phyloP scores from a whole-genome alignment of 1,139 yeast species.

The Sugiyamaella neomexicana region DNA sequence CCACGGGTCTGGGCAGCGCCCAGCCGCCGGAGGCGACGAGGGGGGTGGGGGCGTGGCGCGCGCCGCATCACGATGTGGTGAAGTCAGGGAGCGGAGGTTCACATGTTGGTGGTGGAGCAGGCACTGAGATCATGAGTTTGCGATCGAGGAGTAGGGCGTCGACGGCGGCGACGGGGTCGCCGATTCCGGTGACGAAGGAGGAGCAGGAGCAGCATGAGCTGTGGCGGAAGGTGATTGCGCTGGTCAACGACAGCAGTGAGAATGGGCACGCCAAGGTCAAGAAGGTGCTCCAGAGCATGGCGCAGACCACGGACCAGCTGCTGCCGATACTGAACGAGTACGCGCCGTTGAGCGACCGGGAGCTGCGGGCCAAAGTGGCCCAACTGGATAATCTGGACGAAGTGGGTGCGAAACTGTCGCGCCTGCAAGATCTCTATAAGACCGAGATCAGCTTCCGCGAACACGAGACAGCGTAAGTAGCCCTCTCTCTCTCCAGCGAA shows the following conservation, averaged over 20 bases:
- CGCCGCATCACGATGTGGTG: background rate
- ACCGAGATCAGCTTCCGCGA: slow-evolving; percentile 15
- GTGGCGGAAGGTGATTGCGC: slow-evolving; percentile 17
- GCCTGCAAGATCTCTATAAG: slow-evolving; percentile 16
- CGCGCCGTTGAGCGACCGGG: slow-evolving; percentile 11
- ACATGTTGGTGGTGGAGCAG: too few species aligned
- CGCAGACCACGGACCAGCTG: slow-evolving; percentile 17
- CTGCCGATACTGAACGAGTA: slow-evolving; percentile 11
- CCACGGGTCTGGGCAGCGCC: too few species aligned
- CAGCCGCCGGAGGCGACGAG: too few species aligned
- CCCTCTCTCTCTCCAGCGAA: background rate
- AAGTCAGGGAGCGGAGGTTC: too few species aligned
- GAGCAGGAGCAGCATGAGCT: slow-evolving; percentile 15
- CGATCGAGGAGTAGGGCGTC: slow-evolving; percentile 21
- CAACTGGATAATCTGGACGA: slow-evolving; percentile 18
- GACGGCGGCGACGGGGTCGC: slow-evolving; percentile 19
- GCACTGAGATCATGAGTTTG: slow-evolving; percentile 14
- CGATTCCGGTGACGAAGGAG: slow-evolving; percentile 14
- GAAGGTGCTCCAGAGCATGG: slow-evolving; percentile 15
- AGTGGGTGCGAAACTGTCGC: slow-evolving; percentile 6
- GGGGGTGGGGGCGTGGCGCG: background rate
- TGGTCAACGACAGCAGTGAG: slow-evolving; percentile 17
- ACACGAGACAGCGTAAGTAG: slow-evolving; percentile 17
- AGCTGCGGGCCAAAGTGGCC: slow-evolving; percentile 16
- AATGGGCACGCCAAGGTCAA: slow-evolving; percentile 20